Evolutionary conservation across 2,329 filamentous ascomycete genomes (phyloP).

Genomic region (Neospermospora avenae): DNA sequence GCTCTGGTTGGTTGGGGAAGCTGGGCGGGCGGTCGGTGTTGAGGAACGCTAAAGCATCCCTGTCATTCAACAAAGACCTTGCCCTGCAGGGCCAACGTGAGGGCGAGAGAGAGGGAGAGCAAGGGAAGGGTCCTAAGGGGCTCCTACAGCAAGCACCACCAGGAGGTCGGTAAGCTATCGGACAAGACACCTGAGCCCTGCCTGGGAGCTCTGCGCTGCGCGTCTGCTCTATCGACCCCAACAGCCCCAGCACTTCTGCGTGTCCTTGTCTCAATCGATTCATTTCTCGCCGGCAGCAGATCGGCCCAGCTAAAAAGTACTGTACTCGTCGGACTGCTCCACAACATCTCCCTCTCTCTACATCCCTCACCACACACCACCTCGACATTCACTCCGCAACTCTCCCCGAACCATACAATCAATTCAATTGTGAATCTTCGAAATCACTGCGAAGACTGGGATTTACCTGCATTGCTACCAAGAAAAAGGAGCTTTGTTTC

Average conservation of each 20-base stretch:
- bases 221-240: not conserved
- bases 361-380: not conserved
- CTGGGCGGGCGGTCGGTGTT: slow-evolving; percentile 1
- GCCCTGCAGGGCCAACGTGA: too few species aligned
- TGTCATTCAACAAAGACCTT: not conserved
- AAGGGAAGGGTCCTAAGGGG: too few species aligned
- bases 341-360: not conserved
- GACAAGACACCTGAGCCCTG: not conserved
- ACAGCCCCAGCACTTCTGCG: slow-evolving; percentile 5
- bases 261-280: not conserved
- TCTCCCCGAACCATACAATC: not conserved
- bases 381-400: not conserved
- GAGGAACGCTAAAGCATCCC: slow-evolving; percentile 4
- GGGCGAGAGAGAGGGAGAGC: too few species aligned
- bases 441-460: not conserved
- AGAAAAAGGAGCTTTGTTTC: not conserved
- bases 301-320: not conserved
- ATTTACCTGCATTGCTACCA: not conserved
- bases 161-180: not conserved
- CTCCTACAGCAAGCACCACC: not conserved
- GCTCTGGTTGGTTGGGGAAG: slow-evolving; percentile 1
- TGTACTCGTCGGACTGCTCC: not conserved
- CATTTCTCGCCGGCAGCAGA: not conserved
- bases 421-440: not conserved
- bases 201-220: not conserved